Evolutionary conservation across 805 yeast genomes (phyloP).

Genomic region (Cyberlindnera petersonii): DNA sequence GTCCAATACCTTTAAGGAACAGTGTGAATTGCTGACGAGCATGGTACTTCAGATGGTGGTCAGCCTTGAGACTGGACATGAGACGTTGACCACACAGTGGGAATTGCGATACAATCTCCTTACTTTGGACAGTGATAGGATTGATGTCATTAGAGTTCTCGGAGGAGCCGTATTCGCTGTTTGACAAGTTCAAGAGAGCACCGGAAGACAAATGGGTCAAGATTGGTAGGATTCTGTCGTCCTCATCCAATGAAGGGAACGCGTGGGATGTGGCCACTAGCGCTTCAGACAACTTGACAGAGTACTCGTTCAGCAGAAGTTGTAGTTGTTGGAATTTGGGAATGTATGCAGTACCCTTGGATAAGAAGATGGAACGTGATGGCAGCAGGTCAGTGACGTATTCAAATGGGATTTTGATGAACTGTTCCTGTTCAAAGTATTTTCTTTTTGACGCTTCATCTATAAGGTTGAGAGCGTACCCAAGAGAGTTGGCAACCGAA

Average conservation of each 20-base stretch:
- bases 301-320: slow-evolving; percentile 66
- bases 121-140: slow-evolving; percentile 53
- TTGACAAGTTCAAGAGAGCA: slow-evolving; percentile 42
- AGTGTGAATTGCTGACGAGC: slow-evolving; percentile 85
- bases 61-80: slow-evolving; percentile 52
- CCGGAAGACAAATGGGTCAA: slow-evolving; percentile 74
- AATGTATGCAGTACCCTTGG: slow-evolving; percentile 74
- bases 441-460: slow-evolving; percentile 42
- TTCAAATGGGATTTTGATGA: slow-evolving; percentile 85
- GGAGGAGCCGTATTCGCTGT: slow-evolving; percentile 16
- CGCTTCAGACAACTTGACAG: slow-evolving; percentile 39
- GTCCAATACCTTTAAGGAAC: slow-evolving; percentile 87
- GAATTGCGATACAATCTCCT: slow-evolving; percentile 56
- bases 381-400: slow-evolving; percentile 75
- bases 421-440: slow-evolving; percentile 56
- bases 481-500: slow-evolving; percentile 44
- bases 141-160: slow-evolving; percentile 46
- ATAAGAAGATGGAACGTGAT: slow-evolving; percentile 62
- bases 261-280: slow-evolving; percentile 69
- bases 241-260: slow-evolving; percentile 84
- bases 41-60: slow-evolving; percentile 72
- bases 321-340: slow-evolving; percentile 78
- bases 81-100: slow-evolving; percentile 79
- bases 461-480: slow-evolving; percentile 33
- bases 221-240: slow-evolving; percentile 82